Percentiles rank a stretch among this genome's conserved stretches.
These are phyloP conservation scores for Pseudoneurospora amorphoporcata DNA, from an alignment of 495 filamentous ascomycete species.

Conservation along the genomic window DNA sequence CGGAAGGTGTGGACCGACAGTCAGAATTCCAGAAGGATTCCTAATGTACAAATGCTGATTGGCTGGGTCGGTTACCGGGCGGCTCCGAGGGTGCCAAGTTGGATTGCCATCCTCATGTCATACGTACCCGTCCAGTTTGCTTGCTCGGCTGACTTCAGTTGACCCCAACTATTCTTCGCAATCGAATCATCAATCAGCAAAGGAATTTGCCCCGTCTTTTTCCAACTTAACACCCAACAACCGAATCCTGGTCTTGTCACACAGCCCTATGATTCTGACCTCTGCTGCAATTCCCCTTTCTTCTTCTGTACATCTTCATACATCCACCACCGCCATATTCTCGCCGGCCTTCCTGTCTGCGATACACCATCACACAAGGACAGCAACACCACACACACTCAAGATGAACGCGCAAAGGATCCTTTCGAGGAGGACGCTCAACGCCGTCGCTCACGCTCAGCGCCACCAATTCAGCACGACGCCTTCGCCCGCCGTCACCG, in stretches of 20 bases:
- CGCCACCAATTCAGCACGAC: slow-evolving; percentile 56
- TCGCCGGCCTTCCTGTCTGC: not conserved
- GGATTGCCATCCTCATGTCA: slow-evolving; percentile 30
- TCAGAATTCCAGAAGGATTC: slow-evolving; percentile 4
- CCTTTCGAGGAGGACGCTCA: slow-evolving; percentile 10
- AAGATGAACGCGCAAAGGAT: slow-evolving; percentile 20
- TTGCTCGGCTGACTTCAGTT: slow-evolving; percentile 10
- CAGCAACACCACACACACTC: not conserved
- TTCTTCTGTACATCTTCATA: not conserved
- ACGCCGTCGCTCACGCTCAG: slow-evolving; percentile 24
- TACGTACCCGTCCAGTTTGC: slow-evolving; percentile 1
- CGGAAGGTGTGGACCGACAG: not conserved
- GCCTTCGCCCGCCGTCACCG: slow-evolving; percentile 42
- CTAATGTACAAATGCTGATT: slow-evolving; percentile 28
- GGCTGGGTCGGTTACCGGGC: slow-evolving; percentile 27
- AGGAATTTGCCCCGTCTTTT: not conserved
- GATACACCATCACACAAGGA: not conserved
- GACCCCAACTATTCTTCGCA: not conserved
- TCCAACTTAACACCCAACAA: not conserved
- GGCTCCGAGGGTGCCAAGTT: slow-evolving; percentile 6
- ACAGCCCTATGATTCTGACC: not conserved
- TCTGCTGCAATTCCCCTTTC: not conserved
- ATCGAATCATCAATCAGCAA: not conserved
- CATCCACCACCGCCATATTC: not conserved
- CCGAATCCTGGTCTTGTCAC: not conserved